phyloP scores from a whole-genome alignment of 257 asterid species.

The Voacanga thouarsii region DNA sequence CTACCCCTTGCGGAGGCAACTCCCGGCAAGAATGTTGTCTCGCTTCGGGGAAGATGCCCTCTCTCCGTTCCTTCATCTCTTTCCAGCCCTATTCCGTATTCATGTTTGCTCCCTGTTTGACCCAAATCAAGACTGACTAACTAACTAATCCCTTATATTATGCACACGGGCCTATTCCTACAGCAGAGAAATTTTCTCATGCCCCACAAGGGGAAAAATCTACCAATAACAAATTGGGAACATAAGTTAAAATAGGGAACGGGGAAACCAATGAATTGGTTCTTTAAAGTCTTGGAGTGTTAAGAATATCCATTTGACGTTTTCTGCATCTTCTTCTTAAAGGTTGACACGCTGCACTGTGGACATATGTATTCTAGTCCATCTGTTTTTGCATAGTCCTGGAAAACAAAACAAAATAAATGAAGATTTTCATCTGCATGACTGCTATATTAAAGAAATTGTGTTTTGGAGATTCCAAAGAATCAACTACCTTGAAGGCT shows the following conservation, averaged over 20 bases:
- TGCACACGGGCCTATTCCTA: slow-evolving; percentile 18
- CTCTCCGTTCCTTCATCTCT: neutral
- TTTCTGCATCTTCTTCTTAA: slow-evolving; percentile 75
- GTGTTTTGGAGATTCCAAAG: neutral
- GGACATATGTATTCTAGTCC: slow-evolving; percentile 99
- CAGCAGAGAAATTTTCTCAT: slow-evolving; percentile 3
- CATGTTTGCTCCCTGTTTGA: slow-evolving; percentile 2
- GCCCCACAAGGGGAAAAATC: neutral
- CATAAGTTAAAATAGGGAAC: neutral
- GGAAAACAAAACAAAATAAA: slow-evolving; percentile 14
- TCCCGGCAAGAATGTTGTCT: neutral
- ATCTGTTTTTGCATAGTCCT: slow-evolving; percentile 99
- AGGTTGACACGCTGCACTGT: slow-evolving; percentile 82
- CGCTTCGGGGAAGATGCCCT: neutral
- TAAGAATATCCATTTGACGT: slow-evolving; percentile 71
- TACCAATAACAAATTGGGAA: neutral
- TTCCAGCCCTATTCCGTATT: slow-evolving; percentile 6
- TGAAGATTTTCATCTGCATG: neutral
- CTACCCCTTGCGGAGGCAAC: neutral
- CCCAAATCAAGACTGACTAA: neutral
- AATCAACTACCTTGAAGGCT: slow-evolving; percentile 76
- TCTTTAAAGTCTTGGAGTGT: slow-evolving; percentile 8
- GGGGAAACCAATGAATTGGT: slow-evolving; percentile 2
- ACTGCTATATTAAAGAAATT: neutral
- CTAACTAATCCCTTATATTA: slow-evolving; percentile 7